Evolutionary conservation across 2,329 filamentous ascomycete genomes (phyloP).

Genomic region (Monosporascus cannonballus): DNA sequence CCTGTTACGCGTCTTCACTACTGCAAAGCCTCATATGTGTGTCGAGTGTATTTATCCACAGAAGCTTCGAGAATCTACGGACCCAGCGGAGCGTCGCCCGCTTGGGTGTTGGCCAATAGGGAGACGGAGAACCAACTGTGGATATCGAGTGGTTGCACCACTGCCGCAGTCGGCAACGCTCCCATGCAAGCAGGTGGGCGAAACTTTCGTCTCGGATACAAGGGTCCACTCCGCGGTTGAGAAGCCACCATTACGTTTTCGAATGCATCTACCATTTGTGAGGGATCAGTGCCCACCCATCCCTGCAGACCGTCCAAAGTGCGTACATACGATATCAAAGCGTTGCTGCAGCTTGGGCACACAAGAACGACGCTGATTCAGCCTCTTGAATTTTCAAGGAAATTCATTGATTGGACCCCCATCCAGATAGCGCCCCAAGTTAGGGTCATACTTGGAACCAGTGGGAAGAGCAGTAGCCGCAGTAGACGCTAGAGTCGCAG

Average conservation of each 20-base stretch:
- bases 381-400: conserved; percentile 14
- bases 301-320: no score
- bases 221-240: conserved; percentile 12
- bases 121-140: not conserved
- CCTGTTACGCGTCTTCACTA: no score
- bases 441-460: conserved; percentile 1
- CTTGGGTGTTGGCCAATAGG: not conserved
- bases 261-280: conserved; percentile 9
- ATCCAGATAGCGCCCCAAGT: not conserved
- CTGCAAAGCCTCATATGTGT: conserved; percentile 9
- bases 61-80: conserved; percentile 38
- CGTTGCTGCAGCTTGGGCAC: not conserved
- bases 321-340: no score
- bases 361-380: conserved; percentile 11
- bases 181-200: conserved; percentile 13
- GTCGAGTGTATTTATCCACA: conserved; percentile 24
- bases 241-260: conserved; percentile 16
- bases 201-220: conserved; percentile 22
- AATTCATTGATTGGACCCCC: conserved; percentile 4
- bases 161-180: conserved; percentile 22
- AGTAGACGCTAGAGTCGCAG: conserved; percentile 15
- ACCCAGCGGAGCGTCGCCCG: not conserved
- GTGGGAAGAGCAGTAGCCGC: conserved; percentile 9
- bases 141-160: conserved; percentile 3
- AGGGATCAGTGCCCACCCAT: not conserved